Conservation (phyloP, 192 early-diverging fungal genomes). For the Coemansia sp. region DNA sequence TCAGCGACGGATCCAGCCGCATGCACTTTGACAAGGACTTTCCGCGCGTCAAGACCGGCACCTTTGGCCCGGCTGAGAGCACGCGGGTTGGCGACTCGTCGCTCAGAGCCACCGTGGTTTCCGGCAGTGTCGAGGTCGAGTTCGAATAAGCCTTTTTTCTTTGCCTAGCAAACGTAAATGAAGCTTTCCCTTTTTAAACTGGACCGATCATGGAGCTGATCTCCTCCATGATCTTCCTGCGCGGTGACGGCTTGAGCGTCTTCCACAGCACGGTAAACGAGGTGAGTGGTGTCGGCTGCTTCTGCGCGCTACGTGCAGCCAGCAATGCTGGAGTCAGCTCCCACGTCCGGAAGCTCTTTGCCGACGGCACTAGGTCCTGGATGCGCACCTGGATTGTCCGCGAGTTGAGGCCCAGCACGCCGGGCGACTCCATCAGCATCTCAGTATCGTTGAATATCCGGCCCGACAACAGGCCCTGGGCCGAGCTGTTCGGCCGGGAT, state of each 20-base stretch:
- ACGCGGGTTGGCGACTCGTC: conserved; percentile 22
- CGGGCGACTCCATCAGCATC: conserved; percentile 38
- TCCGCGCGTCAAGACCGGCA: conserved; percentile 32
- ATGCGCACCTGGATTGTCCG: conserved; percentile 15
- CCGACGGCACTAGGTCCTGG: conserved; percentile 24
- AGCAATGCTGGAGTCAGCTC: conserved; percentile 14
- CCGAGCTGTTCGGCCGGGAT: background rate
- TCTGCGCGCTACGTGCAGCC: conserved; percentile 8
- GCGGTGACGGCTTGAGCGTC: conserved; percentile 17
- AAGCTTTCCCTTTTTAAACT: background rate
- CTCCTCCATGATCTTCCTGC: conserved; percentile 28
- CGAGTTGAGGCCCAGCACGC: conserved; percentile 33
- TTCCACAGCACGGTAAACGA: conserved; percentile 48
- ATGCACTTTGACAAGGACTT: conserved; percentile 51
- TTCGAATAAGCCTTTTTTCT: conserved; percentile 22
- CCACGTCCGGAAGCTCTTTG: conserved; percentile 35
- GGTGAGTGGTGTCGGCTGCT: conserved; percentile 12
- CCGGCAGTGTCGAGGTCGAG: conserved; percentile 35
- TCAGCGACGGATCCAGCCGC: conserved; percentile 43
- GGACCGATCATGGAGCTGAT: conserved; percentile 33
- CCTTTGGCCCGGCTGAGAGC: conserved; percentile 32
- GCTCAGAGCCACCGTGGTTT: conserved; percentile 27
- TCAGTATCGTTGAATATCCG: conserved; percentile 20
- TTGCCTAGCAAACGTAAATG: background rate
- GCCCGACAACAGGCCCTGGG: conserved; percentile 15